phyloP scores from a whole-genome alignment of 2,329 filamentous ascomycete species.

The Fusarium sp. region DNA sequence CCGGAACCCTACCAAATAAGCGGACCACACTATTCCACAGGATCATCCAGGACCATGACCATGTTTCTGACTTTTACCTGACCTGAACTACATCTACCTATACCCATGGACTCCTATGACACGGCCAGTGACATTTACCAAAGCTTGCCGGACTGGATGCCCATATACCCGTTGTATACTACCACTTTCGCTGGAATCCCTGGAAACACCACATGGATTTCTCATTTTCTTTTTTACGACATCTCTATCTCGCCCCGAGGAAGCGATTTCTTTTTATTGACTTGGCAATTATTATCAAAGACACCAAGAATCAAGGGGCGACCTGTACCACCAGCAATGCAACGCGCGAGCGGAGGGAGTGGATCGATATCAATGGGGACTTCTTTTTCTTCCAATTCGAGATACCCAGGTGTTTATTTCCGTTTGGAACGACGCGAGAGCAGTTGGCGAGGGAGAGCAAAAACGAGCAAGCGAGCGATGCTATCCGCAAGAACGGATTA shows the following conservation, averaged over 20 bases:
- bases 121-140: slow-evolving; percentile 38
- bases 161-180: slow-evolving; percentile 47
- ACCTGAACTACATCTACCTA: slow-evolving; percentile 32
- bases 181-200: slow-evolving; percentile 45
- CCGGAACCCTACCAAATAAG: slow-evolving; percentile 66
- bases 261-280: slow-evolving; percentile 45
- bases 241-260: slow-evolving; percentile 43
- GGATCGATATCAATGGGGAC: slow-evolving; percentile 48
- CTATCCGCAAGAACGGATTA: slow-evolving; percentile 17
- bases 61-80: slow-evolving; percentile 37
- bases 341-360: slow-evolving; percentile 44
- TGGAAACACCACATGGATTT: slow-evolving; percentile 44
- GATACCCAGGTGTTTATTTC: slow-evolving; percentile 52
- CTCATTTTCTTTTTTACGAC: slow-evolving; percentile 37
- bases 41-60: slow-evolving; percentile 45
- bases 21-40: slow-evolving; percentile 35
- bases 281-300: slow-evolving; percentile 40
- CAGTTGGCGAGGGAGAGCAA: slow-evolving; percentile 42
- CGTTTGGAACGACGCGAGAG: slow-evolving; percentile 47
- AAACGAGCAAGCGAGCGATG: slow-evolving; percentile 27
- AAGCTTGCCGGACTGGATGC: slow-evolving; percentile 43
- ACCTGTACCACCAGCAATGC: slow-evolving; percentile 52
- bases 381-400: slow-evolving; percentile 51
- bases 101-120: slow-evolving; percentile 40
- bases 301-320: slow-evolving; percentile 46